Conservation (phyloP, 1,284 basidiomycete genomes). For the Rhodotorula sp. region DNA sequence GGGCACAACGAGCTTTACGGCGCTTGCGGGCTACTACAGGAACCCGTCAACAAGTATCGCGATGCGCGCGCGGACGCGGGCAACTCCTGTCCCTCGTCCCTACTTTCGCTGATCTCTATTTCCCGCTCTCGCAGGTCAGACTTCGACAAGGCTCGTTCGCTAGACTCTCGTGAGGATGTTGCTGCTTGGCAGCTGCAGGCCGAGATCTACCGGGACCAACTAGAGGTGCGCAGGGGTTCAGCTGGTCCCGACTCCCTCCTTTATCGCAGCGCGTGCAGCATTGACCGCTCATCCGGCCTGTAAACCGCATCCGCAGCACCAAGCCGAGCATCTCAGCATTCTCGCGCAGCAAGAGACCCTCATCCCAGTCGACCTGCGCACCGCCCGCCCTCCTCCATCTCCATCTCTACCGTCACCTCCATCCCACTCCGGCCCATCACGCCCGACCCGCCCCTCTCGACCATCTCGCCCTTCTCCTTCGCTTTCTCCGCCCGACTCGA, state of each 20-base stretch:
- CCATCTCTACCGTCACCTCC: background rate
- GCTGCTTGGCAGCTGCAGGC: constrained; percentile 6
- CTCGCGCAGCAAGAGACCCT: constrained; percentile 14
- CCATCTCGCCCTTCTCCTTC: background rate
- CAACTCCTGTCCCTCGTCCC: background rate
- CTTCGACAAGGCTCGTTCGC: constrained; percentile 16
- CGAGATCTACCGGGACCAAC: constrained; percentile 35
- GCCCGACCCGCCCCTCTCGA: background rate
- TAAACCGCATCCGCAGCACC: background rate
- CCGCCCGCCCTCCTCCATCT: background rate
- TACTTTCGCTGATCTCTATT: background rate
- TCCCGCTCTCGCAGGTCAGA: constrained; percentile 15
- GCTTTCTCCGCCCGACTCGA: accelerated
- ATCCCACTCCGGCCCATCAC: no score
- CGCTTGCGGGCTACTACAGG: no score
- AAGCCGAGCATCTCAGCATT: constrained; percentile 18
- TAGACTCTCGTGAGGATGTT: background rate
- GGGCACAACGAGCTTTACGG: no score
- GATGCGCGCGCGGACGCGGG: background rate
- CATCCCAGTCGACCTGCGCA: constrained; percentile 29
- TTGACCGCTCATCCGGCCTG: background rate
- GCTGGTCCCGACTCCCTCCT: background rate
- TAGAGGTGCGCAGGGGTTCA: constrained; percentile 21
- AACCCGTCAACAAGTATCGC: no score
- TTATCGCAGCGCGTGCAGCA: no score